phyloP scores from a whole-genome alignment of 768 basidiomycete species.

The Lentinula sp. region DNA sequence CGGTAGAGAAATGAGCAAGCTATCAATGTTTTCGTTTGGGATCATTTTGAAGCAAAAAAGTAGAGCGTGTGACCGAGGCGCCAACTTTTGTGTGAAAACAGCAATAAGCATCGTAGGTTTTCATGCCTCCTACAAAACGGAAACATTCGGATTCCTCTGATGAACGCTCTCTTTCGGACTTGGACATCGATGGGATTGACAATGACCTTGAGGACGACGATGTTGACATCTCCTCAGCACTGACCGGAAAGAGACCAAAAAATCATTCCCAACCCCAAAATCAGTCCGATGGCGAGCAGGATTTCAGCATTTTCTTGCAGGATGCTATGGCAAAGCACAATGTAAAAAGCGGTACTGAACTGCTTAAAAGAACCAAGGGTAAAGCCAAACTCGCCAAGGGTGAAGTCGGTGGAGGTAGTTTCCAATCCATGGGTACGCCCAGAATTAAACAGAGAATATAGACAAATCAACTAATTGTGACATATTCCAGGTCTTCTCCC shows the following conservation, averaged over 20 bases:
- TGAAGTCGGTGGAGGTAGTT: constrained; percentile 88
- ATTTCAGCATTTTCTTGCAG: constrained; percentile 59
- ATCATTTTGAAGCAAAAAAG: too few species aligned
- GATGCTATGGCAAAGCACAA: constrained; percentile 68
- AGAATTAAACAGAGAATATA: neutral
- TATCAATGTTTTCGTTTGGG: too few species aligned
- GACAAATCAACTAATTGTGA: neutral
- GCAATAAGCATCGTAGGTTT: neutral
- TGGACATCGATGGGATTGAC: constrained; percentile 8
- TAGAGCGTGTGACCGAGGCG: too few species aligned
- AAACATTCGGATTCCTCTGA: constrained; percentile 1
- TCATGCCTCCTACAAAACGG: constrained; percentile 4
- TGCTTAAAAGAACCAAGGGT: constrained; percentile 74
- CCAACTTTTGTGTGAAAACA: too few species aligned
- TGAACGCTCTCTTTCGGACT: neutral
- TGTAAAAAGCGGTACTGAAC: constrained; percentile 66
- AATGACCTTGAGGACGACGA: constrained; percentile 25
- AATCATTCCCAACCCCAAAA: constrained; percentile 17
- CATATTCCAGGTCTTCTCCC: constrained; percentile 66
- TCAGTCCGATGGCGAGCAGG: constrained; percentile 40
- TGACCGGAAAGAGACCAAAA: constrained; percentile 43
- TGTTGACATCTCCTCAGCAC: constrained; percentile 59
- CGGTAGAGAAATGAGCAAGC: too few species aligned
- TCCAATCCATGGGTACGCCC: constrained; percentile 86
- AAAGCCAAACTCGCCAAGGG: constrained; percentile 66